Conservation (phyloP, 140 eudicot genomes). For the Erigeron philadelphicus region DNA sequence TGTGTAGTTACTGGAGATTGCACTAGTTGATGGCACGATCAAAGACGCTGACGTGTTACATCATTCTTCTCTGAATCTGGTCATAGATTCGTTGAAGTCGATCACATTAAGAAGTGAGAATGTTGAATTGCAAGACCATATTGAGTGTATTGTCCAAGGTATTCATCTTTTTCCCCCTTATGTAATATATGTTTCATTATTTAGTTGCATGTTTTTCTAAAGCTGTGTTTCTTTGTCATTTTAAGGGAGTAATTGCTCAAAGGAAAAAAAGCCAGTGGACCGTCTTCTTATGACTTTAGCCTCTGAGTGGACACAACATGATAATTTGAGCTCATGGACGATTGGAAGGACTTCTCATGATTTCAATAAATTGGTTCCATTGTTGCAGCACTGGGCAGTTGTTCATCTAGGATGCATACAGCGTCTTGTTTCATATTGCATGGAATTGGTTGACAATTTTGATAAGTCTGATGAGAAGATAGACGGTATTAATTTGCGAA, state of each 20-base stretch:
- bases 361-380: constrained; percentile 43
- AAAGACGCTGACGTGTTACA: constrained; percentile 61
- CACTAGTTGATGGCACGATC: constrained; percentile 54
- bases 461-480: constrained; percentile 60
- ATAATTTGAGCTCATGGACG: constrained; percentile 36
- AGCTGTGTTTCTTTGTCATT: constrained; percentile 25
- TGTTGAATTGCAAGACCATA: constrained; percentile 48
- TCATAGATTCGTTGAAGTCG: constrained; percentile 44
- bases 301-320: constrained; percentile 55
- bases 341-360: constrained; percentile 46
- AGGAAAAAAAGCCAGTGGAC: constrained; percentile 59
- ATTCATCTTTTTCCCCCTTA: constrained; percentile 19
- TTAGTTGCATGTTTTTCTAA: constrained; percentile 18
- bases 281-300: constrained; percentile 62
- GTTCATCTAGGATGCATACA: constrained; percentile 67
- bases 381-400: constrained; percentile 76
- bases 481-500: constrained; percentile 43
- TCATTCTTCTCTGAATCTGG: constrained; percentile 38
- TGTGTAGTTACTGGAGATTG: constrained; percentile 68
- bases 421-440: constrained; percentile 58
- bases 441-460: constrained; percentile 38
- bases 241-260: constrained; percentile 64
- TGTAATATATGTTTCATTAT: constrained; percentile 12
- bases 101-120: constrained; percentile 31
- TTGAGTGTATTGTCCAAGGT: constrained; percentile 71